Conservation (phyloP, 2,329 filamentous ascomycete genomes). For the Albophoma yamanashiensis region DNA sequence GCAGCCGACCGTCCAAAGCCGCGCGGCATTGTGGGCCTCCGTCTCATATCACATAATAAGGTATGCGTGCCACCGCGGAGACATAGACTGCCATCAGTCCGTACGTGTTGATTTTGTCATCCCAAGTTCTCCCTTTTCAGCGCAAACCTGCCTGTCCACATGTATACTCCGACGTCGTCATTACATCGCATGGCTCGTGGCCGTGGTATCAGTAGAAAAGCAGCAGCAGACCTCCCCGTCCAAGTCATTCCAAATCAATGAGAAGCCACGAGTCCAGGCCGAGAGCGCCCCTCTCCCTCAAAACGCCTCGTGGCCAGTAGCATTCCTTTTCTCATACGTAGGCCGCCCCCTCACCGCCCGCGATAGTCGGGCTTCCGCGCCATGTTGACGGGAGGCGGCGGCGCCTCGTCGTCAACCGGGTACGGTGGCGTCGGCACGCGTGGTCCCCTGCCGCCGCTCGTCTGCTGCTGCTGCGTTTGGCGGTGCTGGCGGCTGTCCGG, state of each 20-base stretch:
- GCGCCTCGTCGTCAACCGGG: conserved; percentile 66
- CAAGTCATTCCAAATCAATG: background rate
- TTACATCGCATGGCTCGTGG: background rate
- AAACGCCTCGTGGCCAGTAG: background rate
- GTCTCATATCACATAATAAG: background rate
- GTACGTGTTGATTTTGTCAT: background rate
- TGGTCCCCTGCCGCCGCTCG: conserved; percentile 18
- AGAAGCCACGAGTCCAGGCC: background rate
- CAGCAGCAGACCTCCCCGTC: background rate
- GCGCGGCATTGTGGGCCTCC: background rate
- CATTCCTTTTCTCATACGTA: background rate
- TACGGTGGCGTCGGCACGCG: conserved; percentile 53
- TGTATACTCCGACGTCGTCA: background rate
- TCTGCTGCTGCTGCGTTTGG: conserved; percentile 17
- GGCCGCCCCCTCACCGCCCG: conserved; percentile 5
- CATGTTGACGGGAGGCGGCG: conserved; percentile 77
- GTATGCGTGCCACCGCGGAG: background rate
- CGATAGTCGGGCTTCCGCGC: conserved; percentile 71
- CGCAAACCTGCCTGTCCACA: background rate
- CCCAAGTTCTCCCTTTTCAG: background rate
- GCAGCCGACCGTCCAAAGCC: background rate
- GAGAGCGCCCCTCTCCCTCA: background rate
- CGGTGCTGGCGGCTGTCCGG: conserved; percentile 29
- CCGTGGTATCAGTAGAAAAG: background rate
- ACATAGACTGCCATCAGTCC: background rate